Conservation (phyloP, 2,329 filamentous ascomycete species). For the Aspergillus udagawae region DNA sequence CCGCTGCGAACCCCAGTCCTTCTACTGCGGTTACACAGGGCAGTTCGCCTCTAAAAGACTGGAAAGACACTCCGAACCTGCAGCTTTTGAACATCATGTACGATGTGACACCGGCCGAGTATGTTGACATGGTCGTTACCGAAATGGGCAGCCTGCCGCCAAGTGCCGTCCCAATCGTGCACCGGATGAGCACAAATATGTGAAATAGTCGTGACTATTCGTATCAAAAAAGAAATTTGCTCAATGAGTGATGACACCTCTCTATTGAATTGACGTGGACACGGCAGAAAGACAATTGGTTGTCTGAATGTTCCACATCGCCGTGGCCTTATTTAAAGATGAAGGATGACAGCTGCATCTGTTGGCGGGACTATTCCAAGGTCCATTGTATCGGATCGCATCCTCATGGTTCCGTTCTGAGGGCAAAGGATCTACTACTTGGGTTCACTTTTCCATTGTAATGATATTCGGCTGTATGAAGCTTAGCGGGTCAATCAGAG, state of each 20-base stretch:
- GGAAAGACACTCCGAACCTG: constrained; percentile 56
- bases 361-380: no score
- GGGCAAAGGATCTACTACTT: neutral
- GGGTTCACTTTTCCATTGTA: neutral
- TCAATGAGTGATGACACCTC: neutral
- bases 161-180: constrained; percentile 74
- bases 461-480: neutral
- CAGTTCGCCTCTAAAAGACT: constrained; percentile 45
- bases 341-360: neutral
- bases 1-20: constrained; percentile 17
- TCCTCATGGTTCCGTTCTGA: neutral
- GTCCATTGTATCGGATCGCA: neutral
- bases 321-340: neutral
- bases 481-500: neutral
- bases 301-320: neutral
- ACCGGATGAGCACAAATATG: constrained; percentile 52
- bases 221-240: neutral
- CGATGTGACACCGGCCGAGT: constrained; percentile 84
- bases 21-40: constrained; percentile 22
- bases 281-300: neutral
- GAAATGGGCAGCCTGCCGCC: constrained; percentile 85
- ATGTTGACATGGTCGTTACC: constrained; percentile 83
- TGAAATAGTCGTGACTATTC: constrained; percentile 5
- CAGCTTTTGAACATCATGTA: constrained; percentile 75
- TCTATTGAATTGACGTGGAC: neutral